These are phyloP conservation scores for Dillenia turbinata DNA, from an alignment of 164 flowering plant species.

Conservation along the genomic window DNA sequence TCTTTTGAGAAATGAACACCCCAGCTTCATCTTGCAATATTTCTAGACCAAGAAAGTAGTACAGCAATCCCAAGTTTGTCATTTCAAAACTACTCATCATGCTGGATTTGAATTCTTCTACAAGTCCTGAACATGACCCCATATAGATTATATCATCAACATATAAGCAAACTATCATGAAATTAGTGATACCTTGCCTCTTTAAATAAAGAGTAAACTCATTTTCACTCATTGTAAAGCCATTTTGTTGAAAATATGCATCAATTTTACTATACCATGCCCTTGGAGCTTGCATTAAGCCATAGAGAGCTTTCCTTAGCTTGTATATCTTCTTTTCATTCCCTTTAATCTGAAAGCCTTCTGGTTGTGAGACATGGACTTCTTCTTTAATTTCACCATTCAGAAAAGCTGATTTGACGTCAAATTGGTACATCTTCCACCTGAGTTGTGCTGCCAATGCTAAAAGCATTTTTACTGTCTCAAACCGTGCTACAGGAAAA, in stretches of 20 bases:
- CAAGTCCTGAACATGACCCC: too few species aligned
- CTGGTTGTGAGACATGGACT: not conserved
- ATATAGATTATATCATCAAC: too few species aligned
- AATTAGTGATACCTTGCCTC: too few species aligned
- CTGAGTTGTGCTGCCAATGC: not conserved
- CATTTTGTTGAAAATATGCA: not conserved
- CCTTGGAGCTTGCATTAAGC: not conserved
- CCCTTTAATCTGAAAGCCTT: not conserved
- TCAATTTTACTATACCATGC: not conserved
- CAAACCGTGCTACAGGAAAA: not conserved
- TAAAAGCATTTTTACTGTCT: not conserved
- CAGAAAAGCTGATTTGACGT: too few species aligned
- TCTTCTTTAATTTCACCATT: not conserved
- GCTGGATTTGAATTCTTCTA: too few species aligned
- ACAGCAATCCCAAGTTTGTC: too few species aligned
- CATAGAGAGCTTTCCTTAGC: not conserved
- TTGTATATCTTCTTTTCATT: not conserved
- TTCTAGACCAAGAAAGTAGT: too few species aligned
- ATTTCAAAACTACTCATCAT: too few species aligned
- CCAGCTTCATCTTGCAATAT: too few species aligned
- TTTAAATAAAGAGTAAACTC: not conserved
- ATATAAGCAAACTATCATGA: too few species aligned
- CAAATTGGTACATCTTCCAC: not conserved
- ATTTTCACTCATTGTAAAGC: not conserved
- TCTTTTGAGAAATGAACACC: too few species aligned